Evolutionary conservation across 768 basidiomycete species (phyloP), one percentile per base, ranked within the genome.

Genomic region (Tricholoma matsutake): DNA sequence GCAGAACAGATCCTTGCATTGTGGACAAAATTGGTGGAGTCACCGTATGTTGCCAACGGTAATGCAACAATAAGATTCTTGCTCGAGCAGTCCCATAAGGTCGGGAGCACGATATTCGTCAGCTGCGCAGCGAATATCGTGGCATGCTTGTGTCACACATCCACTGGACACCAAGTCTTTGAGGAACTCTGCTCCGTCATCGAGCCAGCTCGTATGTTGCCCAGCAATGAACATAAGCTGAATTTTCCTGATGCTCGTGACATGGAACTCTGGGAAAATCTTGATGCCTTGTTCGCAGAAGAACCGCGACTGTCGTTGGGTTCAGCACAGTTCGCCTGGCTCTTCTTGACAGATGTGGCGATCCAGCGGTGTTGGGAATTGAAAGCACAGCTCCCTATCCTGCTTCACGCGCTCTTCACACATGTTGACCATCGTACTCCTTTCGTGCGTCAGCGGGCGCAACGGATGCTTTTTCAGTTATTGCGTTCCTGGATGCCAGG

Each of bases 241-340:
- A 78, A 77, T 22, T 81, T 81, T 49, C 89, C 86, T 18, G 82
- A 80, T 59, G 81, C 84, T 29, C 83, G 84, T 52, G 90, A 91
- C 57, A 78, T 89, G 70, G 88, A 88, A 60, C 71, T 92, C 7
- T 90, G 91, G 89, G 86, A 88, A 14, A 88, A 92, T 65, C 82
- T 95, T 18, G 89, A 90, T 64, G 83, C 85, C 9, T 70, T 93
- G 39, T 94, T 91, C 70, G 85, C 82, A 1, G 86, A 86, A 60
- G 83, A 88, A 63, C 88, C 91, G 10, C 78, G 87, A 32, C 75
- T 89, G 52, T 77, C 84, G 2, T 77, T 96, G 54, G 91, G 91
- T 14, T 86, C 91, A 0, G 92, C 92, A 13, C 94, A 96, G 69
- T 92, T 92, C 69, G 94, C 95, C 1, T 84, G 94, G 75, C 79